phyloP scores from a whole-genome alignment of 1,139 yeast genomes.

The Suhomyces maxii region DNA sequence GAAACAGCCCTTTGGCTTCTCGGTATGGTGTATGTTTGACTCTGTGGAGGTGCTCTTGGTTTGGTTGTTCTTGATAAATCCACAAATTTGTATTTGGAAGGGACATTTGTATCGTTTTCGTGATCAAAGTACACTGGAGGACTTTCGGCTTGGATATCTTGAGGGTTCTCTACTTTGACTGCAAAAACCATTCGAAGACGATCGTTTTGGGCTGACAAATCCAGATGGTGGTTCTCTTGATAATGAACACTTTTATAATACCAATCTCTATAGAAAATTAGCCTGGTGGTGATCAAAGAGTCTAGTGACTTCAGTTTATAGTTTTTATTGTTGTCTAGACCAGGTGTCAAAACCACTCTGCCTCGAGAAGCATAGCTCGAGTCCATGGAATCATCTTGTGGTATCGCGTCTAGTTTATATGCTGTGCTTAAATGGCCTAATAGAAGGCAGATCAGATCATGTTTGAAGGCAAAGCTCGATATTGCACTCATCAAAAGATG shows the following conservation, averaged over 20 bases:
- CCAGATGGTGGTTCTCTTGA: conserved; percentile 11
- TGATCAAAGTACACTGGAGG: conserved; percentile 27
- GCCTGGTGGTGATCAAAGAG: conserved; percentile 25
- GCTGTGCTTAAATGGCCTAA: conserved; percentile 35
- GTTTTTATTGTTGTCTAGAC: background rate
- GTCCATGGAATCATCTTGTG: background rate
- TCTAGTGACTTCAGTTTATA: conserved; percentile 13
- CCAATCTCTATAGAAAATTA: conserved; percentile 42
- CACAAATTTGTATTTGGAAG: conserved; percentile 4
- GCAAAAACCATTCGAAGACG: conserved; percentile 23
- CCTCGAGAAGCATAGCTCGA: conserved; percentile 12
- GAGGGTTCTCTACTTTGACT: conserved; percentile 19
- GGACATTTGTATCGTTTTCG: conserved; percentile 10
- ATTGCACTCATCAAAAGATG: conserved; percentile 27
- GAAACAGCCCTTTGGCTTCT: background rate
- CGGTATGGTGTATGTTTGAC: background rate
- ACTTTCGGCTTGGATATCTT: conserved; percentile 9
- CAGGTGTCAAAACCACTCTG: conserved; percentile 22
- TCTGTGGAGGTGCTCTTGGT: background rate
- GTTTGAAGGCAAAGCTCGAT: conserved; percentile 23
- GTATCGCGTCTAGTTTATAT: conserved; percentile 13
- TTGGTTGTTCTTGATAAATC: conserved; percentile 7
- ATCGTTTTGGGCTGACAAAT: conserved; percentile 2
- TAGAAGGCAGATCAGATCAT: conserved; percentile 29
- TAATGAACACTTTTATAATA: conserved; percentile 30